These are phyloP conservation scores for Cinchona pubescens DNA, from an alignment of 257 asterid species.

Conservation along the genomic window DNA sequence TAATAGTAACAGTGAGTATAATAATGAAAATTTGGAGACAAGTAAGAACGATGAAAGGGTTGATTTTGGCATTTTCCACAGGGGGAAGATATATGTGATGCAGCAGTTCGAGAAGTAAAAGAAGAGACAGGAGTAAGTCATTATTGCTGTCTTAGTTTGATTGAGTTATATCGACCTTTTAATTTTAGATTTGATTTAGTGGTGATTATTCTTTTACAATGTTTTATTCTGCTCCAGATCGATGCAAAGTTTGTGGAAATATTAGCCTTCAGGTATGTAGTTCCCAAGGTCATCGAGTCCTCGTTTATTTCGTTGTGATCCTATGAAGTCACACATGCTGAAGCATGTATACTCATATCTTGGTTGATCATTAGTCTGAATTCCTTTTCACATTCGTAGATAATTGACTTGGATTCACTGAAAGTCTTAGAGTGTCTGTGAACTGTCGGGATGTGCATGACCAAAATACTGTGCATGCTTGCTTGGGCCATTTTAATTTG, in stretches of 20 bases:
- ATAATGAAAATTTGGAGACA: neutral
- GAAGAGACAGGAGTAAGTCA: constrained; percentile 98
- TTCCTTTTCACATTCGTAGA: no score
- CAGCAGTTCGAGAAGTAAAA: constrained; percentile 95
- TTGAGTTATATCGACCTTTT: constrained; percentile 1
- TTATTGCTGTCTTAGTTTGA: neutral
- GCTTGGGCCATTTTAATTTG: neutral
- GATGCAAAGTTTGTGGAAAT: constrained; percentile 73
- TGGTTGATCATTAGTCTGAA: no score
- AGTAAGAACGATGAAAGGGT: neutral
- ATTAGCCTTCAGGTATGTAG: constrained; percentile 76
- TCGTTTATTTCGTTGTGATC: neutral
- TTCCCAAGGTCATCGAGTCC: neutral
- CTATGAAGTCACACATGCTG: neutral
- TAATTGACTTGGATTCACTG: neutral
- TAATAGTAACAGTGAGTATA: neutral
- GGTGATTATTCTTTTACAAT: constrained; percentile 9
- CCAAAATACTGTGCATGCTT: neutral
- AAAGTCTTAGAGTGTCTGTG: neutral
- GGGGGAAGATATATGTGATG: constrained; percentile 94
- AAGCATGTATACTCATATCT: neutral
- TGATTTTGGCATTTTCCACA: constrained; percentile 25
- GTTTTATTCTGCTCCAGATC: constrained; percentile 48
- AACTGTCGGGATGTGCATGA: neutral
- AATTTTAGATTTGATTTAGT: neutral